A percentile compares a stretch with the other conserved stretches of the same genome.
These are phyloP conservation scores for Grigorovia transvaalensis DNA, from an alignment of 805 yeast genomes.

Conservation along the genomic window DNA sequence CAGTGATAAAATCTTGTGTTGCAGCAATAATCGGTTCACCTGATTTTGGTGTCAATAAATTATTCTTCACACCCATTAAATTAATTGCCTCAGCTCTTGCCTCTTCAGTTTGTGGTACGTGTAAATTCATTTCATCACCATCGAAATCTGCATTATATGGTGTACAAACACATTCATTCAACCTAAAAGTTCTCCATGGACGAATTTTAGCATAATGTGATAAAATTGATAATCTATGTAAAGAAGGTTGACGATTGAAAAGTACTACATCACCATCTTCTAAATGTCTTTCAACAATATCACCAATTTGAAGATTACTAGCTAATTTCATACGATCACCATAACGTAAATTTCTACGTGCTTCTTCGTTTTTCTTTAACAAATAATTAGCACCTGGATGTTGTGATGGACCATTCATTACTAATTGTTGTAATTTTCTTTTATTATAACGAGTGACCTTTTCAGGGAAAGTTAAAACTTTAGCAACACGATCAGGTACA, in stretches of 20 bases:
- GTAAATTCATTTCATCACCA: constrained; percentile 98
- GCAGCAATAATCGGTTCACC: constrained; percentile 99
- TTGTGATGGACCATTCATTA: constrained; percentile 72
- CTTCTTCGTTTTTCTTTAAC: constrained; percentile 69
- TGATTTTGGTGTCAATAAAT: constrained; percentile 87
- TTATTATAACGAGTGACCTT: constrained; percentile 81
- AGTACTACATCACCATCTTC: constrained; percentile 95
- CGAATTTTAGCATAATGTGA: constrained; percentile 93
- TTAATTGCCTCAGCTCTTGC: constrained; percentile 98
- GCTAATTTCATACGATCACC: constrained; percentile 80
- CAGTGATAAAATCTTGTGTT: constrained; percentile 97
- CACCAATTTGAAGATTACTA: constrained; percentile 69
- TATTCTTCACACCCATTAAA: constrained; percentile 95
- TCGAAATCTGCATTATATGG: constrained; percentile 99
- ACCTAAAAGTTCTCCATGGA: constrained; percentile 96
- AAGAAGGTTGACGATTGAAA: constrained; percentile 95
- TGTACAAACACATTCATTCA: constrained; percentile 98
- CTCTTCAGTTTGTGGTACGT: constrained; percentile 98
- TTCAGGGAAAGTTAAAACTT: constrained; percentile 92
- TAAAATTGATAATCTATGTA: constrained; percentile 86
- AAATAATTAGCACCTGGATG: constrained; percentile 97
- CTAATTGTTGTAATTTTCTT: constrained; percentile 60
- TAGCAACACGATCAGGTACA: constrained; percentile 94
- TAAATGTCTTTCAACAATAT: constrained; percentile 89
- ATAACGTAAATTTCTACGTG: constrained; percentile 78